Evolutionary conservation across 108 stramenopile species (phyloP), one percentile per base, ranked within the genome.

Genomic region (Nitzschia sp.): DNA sequence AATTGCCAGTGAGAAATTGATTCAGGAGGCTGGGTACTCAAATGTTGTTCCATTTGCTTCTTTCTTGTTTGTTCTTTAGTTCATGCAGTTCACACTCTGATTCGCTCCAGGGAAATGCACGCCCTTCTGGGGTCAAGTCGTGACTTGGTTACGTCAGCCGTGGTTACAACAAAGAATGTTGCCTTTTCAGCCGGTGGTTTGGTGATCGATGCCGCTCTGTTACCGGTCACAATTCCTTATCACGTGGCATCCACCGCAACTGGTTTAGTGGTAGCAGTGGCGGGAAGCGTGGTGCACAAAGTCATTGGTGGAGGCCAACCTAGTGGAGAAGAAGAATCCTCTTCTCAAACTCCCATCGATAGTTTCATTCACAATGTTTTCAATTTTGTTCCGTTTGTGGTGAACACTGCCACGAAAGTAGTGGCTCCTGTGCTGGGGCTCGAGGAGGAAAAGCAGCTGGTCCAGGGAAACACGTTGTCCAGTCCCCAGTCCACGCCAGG

Each of bases 171-270:
- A 1, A 25, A 30, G 15, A 60, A 72, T 63, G 46, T 63, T n/a
- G 77, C 64, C 27, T 8, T 47, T 25, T 21, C 58, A 4, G 68
- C 70, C n/a, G 72, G 74, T n/a, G 66, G 70, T 5, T 15, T 71
- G 5, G 58, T 49, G 23, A 34, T 84, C 27, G 53, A 79, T 34
- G 61, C 64, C n/a, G 83, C 71, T 9, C 68, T 64, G 1, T 59
- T 84, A 15, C 83, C 83, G 6, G 65, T 79, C 11, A 77, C 75
- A 8, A 24, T 84, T 33, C 83, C 83, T 23, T 29, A 79, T 6
- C 78, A 80, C 38, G 68, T 77, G 9, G 66, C 72, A 23, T 36
- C 70, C 46, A 36, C 75, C 0, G 66, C 83, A 18, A 71, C 71
- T 5, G 54, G 60, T 32, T 29, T 72, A 5, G 53, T 75, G 9